Conservation (phyloP, 345 rosid genomes). For the Hypericum androsaemum region DNA sequence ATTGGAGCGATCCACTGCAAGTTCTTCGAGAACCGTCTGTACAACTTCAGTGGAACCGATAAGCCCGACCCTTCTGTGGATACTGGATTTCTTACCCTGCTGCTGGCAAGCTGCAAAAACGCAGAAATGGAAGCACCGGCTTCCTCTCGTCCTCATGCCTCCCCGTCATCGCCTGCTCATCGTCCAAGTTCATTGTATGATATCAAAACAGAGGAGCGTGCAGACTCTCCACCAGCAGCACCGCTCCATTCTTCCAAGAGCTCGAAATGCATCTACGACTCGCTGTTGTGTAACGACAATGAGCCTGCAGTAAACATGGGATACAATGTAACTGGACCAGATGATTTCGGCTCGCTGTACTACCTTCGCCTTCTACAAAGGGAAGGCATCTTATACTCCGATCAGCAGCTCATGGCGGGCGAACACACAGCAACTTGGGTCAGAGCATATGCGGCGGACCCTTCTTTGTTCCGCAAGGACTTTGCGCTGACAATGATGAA, state of each 20-base stretch:
- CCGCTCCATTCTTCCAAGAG: too few relatives aligned
- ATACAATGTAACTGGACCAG: slow-evolving; percentile 31
- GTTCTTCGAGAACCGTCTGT: slow-evolving; percentile 38
- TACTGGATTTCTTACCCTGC: slow-evolving; percentile 28
- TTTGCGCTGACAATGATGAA: slow-evolving; percentile 63
- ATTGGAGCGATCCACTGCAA: slow-evolving; percentile 41
- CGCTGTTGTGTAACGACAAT: slow-evolving; percentile 7
- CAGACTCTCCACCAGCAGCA: too few relatives aligned
- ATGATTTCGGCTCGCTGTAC: slow-evolving; percentile 42
- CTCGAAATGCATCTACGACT: neutral
- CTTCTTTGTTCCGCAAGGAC: slow-evolving; percentile 37
- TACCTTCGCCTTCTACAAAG: slow-evolving; percentile 41
- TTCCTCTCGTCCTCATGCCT: slow-evolving; percentile 1
- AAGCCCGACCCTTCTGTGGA: slow-evolving; percentile 45
- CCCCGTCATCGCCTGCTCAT: too few relatives aligned
- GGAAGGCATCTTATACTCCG: slow-evolving; percentile 45
- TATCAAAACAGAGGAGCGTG: too few relatives aligned
- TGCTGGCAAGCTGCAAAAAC: slow-evolving; percentile 39
- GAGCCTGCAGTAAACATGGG: slow-evolving; percentile 32
- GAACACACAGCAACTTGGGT: slow-evolving; percentile 60
- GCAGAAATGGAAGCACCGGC: slow-evolving; percentile 15
- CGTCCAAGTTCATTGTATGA: too few relatives aligned
- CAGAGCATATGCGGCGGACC: slow-evolving; percentile 53
- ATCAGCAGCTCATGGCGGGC: slow-evolving; percentile 59
- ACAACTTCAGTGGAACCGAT: slow-evolving; percentile 37